Evolutionary conservation across 148 eudicot species (phyloP).

Genomic region (Camellia granthamiana): DNA sequence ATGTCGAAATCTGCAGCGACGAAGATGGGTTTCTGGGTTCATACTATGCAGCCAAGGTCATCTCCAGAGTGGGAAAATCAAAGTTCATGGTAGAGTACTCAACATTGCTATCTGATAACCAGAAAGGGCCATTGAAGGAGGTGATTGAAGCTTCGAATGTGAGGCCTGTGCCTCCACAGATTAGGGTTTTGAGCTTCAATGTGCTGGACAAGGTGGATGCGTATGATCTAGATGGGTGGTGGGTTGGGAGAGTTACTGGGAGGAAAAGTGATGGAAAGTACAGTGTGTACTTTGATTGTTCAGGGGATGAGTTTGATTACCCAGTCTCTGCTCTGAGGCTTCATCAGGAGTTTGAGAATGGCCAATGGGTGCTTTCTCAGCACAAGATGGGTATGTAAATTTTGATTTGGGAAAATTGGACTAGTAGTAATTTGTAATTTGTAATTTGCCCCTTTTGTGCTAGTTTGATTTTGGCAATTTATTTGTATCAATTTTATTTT

Average conservation of each 20-base stretch:
- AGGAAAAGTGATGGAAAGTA: conserved; percentile 4
- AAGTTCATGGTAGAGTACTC: conserved; percentile 16
- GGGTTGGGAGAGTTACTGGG: conserved; percentile 23
- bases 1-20: conserved; percentile 20
- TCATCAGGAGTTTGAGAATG: conserved; percentile 23
- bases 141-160: conserved; percentile 4
- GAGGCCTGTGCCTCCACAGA: conserved; percentile 18
- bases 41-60: conserved; percentile 12
- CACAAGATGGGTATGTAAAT: background rate
- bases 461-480: too few species aligned
- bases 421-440: too few species aligned
- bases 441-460: too few species aligned
- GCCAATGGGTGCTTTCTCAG: conserved; percentile 20
- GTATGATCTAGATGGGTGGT: conserved; percentile 28
- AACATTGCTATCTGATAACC: conserved; percentile 10
- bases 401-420: too few species aligned
- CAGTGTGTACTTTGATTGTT: conserved; percentile 23
- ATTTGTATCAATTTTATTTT: too few species aligned
- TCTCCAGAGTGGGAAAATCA: background rate
- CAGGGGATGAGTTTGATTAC: conserved; percentile 25
- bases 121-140: conserved; percentile 7
- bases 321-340: conserved; percentile 17
- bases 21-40: conserved; percentile 30
- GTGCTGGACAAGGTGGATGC: conserved; percentile 27
- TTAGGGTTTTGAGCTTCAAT: conserved; percentile 17